Percentiles rank a stretch among this genome's conserved stretches.
Conservation (phyloP, 2,329 filamentous ascomycete genomes). For the Allantophomopsis lycopodina region DNA sequence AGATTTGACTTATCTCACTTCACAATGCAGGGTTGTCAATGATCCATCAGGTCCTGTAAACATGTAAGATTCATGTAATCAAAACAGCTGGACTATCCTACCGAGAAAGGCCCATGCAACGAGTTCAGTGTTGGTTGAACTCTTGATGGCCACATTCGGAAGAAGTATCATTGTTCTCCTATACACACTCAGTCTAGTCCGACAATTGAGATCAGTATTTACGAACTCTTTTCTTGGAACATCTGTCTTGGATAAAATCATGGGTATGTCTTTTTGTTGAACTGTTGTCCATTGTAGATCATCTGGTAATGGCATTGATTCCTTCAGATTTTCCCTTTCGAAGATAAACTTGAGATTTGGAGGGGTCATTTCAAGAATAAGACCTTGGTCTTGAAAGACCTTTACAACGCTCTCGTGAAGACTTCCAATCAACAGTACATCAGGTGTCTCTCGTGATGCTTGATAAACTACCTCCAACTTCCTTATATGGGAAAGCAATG, state of each 20-base stretch:
- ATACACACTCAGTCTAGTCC: background rate
- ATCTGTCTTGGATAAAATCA: conserved; percentile 39
- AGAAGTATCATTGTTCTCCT: conserved; percentile 28
- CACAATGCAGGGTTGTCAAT: conserved; percentile 46
- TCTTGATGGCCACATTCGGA: conserved; percentile 32
- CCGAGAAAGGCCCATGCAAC: conserved; percentile 49
- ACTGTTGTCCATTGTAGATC: conserved; percentile 43
- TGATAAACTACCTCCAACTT: conserved; percentile 13
- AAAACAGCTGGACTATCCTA: background rate
- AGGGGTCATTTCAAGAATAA: conserved; percentile 9
- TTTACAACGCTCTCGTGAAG: conserved; percentile 23
- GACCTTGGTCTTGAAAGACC: conserved; percentile 16
- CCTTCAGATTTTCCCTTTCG: conserved; percentile 28
- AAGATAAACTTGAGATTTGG: conserved; percentile 45
- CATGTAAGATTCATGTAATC: background rate
- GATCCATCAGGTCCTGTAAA: conserved; percentile 41
- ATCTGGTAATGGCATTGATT: conserved; percentile 20
- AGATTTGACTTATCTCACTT: conserved; percentile 19
- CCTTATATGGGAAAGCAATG: conserved; percentile 17
- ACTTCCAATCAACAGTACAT: conserved; percentile 28
- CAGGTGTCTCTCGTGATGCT: conserved; percentile 8
- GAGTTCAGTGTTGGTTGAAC: conserved; percentile 26
- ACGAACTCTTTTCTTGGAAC: conserved; percentile 38
- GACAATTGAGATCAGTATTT: background rate
- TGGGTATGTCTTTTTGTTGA: conserved; percentile 32